A percentile compares a stretch with the other conserved stretches of the same genome.
Evolutionary conservation across 2,329 filamentous ascomycete species (phyloP).

Genomic region (Thelonectria olida): DNA sequence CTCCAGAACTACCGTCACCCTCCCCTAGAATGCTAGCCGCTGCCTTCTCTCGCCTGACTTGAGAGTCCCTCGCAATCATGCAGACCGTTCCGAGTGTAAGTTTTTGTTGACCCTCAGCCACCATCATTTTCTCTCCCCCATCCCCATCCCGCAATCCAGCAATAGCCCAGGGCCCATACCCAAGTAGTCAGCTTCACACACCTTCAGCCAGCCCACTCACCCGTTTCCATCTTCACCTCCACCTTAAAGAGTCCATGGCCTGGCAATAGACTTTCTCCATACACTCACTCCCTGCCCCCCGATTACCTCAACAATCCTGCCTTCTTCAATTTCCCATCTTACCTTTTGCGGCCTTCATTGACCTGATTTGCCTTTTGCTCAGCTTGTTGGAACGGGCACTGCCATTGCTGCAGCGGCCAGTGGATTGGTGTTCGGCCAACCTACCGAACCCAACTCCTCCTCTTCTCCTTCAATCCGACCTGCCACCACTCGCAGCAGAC

Average conservation of each 20-base stretch:
- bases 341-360: conserved; percentile 28
- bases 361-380: conserved; percentile 31
- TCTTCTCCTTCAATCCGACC: conserved; percentile 41
- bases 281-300: conserved; percentile 27
- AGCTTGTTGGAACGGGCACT: conserved; percentile 71
- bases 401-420: conserved; percentile 68
- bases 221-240: conserved; percentile 32
- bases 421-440: conserved; percentile 68
- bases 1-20: conserved; percentile 39
- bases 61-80: conserved; percentile 56
- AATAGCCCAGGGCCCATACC: neutral
- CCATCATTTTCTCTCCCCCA: conserved; percentile 1
- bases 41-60: conserved; percentile 50
- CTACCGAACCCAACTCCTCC: conserved; percentile 51
- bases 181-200: conserved; percentile 26
- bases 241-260: conserved; percentile 29
- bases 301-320: conserved; percentile 32
- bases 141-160: conserved; percentile 12
- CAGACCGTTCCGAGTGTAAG: conserved; percentile 63
- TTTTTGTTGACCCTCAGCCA: conserved; percentile 39
- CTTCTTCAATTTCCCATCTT: conserved; percentile 25
- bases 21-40: conserved; percentile 48
- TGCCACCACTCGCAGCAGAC: conserved; percentile 40
- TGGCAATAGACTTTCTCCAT: conserved; percentile 37
- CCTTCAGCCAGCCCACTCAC: conserved; percentile 17